Conservation (phyloP, 2,329 filamentous ascomycete genomes). For the Fusarium burgessii region DNA sequence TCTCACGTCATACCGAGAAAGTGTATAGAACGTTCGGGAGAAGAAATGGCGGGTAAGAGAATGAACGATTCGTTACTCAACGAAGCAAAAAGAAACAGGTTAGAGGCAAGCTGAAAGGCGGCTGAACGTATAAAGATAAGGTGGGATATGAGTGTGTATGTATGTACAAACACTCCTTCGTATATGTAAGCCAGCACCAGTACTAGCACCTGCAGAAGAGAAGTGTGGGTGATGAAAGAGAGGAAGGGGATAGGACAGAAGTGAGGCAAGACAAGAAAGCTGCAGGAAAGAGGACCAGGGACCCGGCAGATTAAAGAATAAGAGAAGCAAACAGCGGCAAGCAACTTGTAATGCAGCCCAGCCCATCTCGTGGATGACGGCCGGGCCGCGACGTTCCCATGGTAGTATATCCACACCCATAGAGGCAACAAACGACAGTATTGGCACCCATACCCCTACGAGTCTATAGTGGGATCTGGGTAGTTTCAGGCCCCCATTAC, state of each 20-base stretch:
- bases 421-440: slow-evolving; percentile 22
- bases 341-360: slow-evolving; percentile 20
- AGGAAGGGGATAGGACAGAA: slow-evolving; percentile 41
- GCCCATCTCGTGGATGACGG: slow-evolving; percentile 33
- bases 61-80: slow-evolving; percentile 25
- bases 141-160: slow-evolving; percentile 33
- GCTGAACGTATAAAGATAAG: slow-evolving; percentile 23
- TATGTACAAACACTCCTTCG: slow-evolving; percentile 30
- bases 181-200: slow-evolving; percentile 35
- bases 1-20: slow-evolving; percentile 45
- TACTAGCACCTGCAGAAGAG: slow-evolving; percentile 20
- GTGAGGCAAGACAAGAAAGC: slow-evolving; percentile 38
- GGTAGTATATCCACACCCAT: slow-evolving; percentile 22
- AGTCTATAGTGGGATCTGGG: slow-evolving; percentile 21
- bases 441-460: slow-evolving; percentile 17
- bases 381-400: slow-evolving; percentile 25
- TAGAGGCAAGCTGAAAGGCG: slow-evolving; percentile 8
- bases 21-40: slow-evolving; percentile 22
- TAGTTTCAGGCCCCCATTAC: slow-evolving; percentile 25
- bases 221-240: slow-evolving; percentile 2
- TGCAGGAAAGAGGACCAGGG: slow-evolving; percentile 39
- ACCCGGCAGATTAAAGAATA: slow-evolving; percentile 42
- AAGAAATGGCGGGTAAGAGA: slow-evolving; percentile 23
- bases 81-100: slow-evolving; percentile 8
- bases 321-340: slow-evolving; percentile 32